Evolutionary conservation across 148 eudicot genomes (phyloP).

Genomic region (Rhododendron williamsianum): DNA sequence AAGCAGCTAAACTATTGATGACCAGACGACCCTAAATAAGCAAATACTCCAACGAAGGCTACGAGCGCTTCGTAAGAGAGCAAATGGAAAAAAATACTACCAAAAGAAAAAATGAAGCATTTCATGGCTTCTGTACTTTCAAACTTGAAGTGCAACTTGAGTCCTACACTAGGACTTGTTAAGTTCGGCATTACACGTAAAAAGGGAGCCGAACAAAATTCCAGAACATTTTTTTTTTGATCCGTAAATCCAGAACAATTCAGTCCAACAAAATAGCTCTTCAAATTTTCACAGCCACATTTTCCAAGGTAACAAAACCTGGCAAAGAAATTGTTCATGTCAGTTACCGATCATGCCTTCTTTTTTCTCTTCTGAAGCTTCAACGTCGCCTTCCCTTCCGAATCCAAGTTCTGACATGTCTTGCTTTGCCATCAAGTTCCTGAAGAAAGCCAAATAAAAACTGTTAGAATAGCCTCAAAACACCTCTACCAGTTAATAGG

Average conservation of each 20-base stretch:
- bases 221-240: not conserved
- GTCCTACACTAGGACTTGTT: not conserved
- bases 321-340: slow-evolving; percentile 9
- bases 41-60: not conserved
- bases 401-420: slow-evolving; percentile 95
- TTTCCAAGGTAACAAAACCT: slow-evolving; percentile 3
- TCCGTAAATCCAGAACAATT: not conserved
- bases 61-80: not conserved
- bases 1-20: too few relatives aligned
- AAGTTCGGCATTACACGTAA: not conserved
- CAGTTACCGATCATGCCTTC: slow-evolving; percentile 17
- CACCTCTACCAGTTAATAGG: not conserved
- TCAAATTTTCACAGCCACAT: not conserved
- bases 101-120: not conserved
- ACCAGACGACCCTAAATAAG: not conserved
- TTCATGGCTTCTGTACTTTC: not conserved
- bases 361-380: slow-evolving; percentile 29
- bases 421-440: slow-evolving; percentile 97
- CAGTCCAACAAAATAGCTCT: slow-evolving; percentile 5
- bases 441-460: slow-evolving; percentile 24
- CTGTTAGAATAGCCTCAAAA: not conserved
- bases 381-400: slow-evolving; percentile 31
- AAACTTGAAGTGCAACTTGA: not conserved
- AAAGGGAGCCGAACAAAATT: not conserved
- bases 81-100: not conserved